Conservation (phyloP, 331 rosid species). For the Erythrophleum ivorense region DNA sequence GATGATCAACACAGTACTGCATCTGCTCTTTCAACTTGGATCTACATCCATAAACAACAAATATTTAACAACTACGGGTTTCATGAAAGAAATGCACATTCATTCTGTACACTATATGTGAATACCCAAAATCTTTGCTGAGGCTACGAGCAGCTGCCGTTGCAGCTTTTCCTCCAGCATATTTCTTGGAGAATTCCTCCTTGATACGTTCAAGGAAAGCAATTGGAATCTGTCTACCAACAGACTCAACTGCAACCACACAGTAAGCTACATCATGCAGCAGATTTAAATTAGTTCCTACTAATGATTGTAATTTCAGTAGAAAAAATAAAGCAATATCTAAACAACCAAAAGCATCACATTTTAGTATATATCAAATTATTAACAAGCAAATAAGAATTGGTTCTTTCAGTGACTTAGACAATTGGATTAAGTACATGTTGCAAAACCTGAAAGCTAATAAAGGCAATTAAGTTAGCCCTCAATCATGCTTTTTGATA, state of each 20-base stretch:
- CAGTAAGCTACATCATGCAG: slow-evolving; percentile 74
- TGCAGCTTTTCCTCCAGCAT: slow-evolving; percentile 89
- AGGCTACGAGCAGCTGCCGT: slow-evolving; percentile 79
- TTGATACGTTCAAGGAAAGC: slow-evolving; percentile 91
- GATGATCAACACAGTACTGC: slow-evolving; percentile 93
- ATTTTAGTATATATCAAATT: slow-evolving; percentile 21
- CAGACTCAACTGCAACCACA: slow-evolving; percentile 87
- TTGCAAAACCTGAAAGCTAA: background rate
- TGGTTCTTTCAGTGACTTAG: background rate
- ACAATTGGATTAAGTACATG: background rate
- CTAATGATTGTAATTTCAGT: slow-evolving; percentile 17
- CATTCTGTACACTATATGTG: background rate
- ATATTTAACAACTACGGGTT: slow-evolving; percentile 22
- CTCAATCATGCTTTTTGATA: background rate
- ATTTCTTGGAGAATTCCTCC: slow-evolving; percentile 83
- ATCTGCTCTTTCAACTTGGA: slow-evolving; percentile 92
- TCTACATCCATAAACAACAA: slow-evolving; percentile 47
- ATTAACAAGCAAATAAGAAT: slow-evolving; percentile 10
- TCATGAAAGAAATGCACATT: slow-evolving; percentile 28
- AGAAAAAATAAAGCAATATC: slow-evolving; percentile 2
- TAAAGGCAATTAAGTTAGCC: background rate
- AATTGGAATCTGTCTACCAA: slow-evolving; percentile 85
- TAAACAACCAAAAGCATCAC: background rate
- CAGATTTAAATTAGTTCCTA: slow-evolving; percentile 45
- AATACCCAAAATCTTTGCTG: slow-evolving; percentile 86